phyloP scores from a whole-genome alignment of 106 monocot genomes.

The Hemerocallis citrina region DNA sequence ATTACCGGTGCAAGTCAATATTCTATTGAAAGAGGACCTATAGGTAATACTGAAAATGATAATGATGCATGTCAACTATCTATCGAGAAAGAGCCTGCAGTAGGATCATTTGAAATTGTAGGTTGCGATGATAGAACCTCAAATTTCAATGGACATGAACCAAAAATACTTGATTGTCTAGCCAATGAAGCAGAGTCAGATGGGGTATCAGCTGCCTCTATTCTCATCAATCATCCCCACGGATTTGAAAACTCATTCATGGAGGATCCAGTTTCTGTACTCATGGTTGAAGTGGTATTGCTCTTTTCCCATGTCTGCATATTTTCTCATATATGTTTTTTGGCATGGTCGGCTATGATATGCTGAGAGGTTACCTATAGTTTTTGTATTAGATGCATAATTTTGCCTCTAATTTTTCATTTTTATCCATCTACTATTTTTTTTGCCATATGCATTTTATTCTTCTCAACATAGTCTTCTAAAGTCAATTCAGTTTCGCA shows the following conservation, averaged over 20 bases:
- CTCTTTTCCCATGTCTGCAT: constrained; percentile 8
- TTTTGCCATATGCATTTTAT: too few relatives aligned
- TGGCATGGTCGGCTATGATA: too few relatives aligned
- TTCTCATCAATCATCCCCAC: not conserved
- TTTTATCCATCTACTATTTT: too few relatives aligned
- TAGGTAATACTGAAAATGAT: constrained; percentile 9
- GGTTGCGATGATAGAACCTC: constrained; percentile 1
- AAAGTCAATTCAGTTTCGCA: too few relatives aligned
- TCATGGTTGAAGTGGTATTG: constrained; percentile 10
- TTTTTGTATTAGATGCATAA: too few relatives aligned
- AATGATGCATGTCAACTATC: not conserved
- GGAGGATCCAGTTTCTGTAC: not conserved
- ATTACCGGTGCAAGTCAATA: too few relatives aligned
- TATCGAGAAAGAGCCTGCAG: not conserved
- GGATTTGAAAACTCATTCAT: too few relatives aligned
- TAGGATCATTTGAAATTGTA: constrained; percentile 11
- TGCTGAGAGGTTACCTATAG: too few relatives aligned
- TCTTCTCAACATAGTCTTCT: too few relatives aligned
- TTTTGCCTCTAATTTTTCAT: too few relatives aligned
- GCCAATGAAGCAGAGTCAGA: constrained; percentile 27
- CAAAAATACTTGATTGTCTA: not conserved
- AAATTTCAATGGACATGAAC: constrained; percentile 9
- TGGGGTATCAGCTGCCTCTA: constrained; percentile 6
- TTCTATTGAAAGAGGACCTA: constrained; percentile 4
- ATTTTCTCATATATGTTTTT: not conserved